Conservation (phyloP, 2,329 filamentous ascomycete genomes). For the Aspergillus vadensis region DNA sequence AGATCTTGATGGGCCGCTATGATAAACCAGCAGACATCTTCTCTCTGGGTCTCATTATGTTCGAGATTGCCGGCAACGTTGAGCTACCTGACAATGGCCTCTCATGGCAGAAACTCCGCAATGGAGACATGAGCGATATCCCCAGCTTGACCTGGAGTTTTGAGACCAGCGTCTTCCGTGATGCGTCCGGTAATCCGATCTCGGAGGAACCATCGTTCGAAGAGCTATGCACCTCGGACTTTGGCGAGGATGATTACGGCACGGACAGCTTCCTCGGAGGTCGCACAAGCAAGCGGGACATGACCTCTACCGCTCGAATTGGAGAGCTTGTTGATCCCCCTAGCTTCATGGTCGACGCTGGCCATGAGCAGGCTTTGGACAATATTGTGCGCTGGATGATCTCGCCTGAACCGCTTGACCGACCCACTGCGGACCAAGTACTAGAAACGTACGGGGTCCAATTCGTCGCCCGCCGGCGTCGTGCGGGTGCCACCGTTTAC, state of each 20-base stretch:
- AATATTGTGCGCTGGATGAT: conserved; percentile 88
- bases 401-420: conserved; percentile 67
- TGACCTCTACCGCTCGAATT: conserved; percentile 41
- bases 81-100: conserved; percentile 89
- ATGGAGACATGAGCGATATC: conserved; percentile 84
- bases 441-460: conserved; percentile 71
- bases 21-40: conserved; percentile 94
- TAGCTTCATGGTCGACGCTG: conserved; percentile 80
- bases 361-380: conserved; percentile 75
- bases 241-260: conserved; percentile 48
- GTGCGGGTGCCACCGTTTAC: conserved; percentile 88
- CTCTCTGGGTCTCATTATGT: conserved; percentile 87
- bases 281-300: conserved; percentile 28
- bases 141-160: conserved; percentile 82
- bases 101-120: conserved; percentile 85
- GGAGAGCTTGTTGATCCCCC: conserved; percentile 71
- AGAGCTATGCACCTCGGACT: conserved; percentile 46
- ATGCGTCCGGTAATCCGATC: conserved; percentile 71
- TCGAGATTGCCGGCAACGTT: conserved; percentile 93
- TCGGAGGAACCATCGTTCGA: conserved; percentile 48
- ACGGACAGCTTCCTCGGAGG: conserved; percentile 38
- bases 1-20: conserved; percentile 81
- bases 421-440: conserved; percentile 74
- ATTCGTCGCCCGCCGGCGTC: conserved; percentile 77
- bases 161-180: conserved; percentile 69